Base-by-base conservation (phyloP, 345 rosid species). In the Psidium friedrichsthalianum region DNA sequence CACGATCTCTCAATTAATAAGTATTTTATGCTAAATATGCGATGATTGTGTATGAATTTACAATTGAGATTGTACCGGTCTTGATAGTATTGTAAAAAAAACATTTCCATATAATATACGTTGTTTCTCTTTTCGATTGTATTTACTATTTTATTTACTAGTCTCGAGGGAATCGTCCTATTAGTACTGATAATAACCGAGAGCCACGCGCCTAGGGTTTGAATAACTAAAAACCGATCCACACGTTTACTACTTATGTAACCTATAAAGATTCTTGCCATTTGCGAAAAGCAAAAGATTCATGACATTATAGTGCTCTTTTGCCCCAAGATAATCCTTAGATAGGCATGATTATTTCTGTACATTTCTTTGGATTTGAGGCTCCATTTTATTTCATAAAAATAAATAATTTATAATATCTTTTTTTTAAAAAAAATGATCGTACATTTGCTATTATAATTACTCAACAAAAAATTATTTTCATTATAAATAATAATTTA, bases 61-160 rank as follows among this genome's bases (percentile, higher is more conserved):
- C 0, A 8, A 5, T 44, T 6, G 1, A 44, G 1, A 44, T 5
- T 44, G 7, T 44, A 44, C 1, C 47, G 6, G 6, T 44, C 1
- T 44, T 44, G 1, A 44, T 1, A 1, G 1, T 6, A 44, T 6
- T 5, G 7, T 44, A 1, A 5, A 44, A 6, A 6, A 44, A 44
- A 6, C 8, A 44, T 44, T 44, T 44, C 1, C 8, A 6, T 21
- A 20, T 55, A 21, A 6, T 55, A 55, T 6, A 7, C 18, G 18
- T 4, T 54, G 57, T 55, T 55, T 55, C 8, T 20, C 10, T 55
- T 55, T 55, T 20, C 14, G 14, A 14, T 29, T 18, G 18, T 53
- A 53, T 53, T 1, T 15, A 15, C 55, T 5, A 4, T 15, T 61
- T 61, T 27, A 61, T 61, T 64, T 16, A 16, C 7, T 16, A 20